These are phyloP conservation scores for Diaporthe australafricana DNA, from an alignment of 2,329 filamentous ascomycete species.

Conservation along the genomic window DNA sequence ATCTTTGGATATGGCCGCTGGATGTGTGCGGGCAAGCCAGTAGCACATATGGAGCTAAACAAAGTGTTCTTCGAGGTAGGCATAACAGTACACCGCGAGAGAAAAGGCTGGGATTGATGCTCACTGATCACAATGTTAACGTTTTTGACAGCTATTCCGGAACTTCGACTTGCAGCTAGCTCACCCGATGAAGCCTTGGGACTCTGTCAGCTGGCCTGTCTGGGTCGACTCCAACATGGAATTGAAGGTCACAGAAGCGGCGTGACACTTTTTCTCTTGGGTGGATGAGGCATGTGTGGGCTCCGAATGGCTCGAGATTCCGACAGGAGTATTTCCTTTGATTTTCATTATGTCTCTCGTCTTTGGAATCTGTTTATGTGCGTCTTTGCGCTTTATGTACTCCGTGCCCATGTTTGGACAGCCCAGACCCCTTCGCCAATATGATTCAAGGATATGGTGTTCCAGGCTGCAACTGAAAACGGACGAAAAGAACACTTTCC, in stretches of 20 bases:
- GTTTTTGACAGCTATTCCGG: conserved; percentile 18
- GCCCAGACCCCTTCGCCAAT: not conserved
- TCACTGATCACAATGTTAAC: conserved; percentile 3
- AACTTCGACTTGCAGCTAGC: conserved; percentile 31
- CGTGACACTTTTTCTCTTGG: not conserved
- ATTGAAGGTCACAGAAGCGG: not conserved
- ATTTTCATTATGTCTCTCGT: not conserved
- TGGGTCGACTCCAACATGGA: conserved; percentile 13
- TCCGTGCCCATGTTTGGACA: too few species aligned
- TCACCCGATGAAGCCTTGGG: conserved; percentile 15
- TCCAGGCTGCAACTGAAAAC: too few species aligned
- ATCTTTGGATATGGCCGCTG: conserved; percentile 54
- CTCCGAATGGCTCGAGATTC: not conserved
- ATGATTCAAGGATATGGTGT: too few species aligned
- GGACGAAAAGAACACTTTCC: too few species aligned
- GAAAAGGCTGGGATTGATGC: not conserved
- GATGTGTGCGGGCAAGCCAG: conserved; percentile 54
- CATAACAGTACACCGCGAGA: not conserved
- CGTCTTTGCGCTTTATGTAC: too few species aligned
- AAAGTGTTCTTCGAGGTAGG: conserved; percentile 55
- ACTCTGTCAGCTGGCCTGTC: conserved; percentile 5
- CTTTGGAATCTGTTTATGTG: not conserved
- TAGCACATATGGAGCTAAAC: conserved; percentile 56
- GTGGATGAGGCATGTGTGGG: not conserved
- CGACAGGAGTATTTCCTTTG: not conserved